phyloP scores from a whole-genome alignment of 768 basidiomycete genomes.

The Suillus fuscotomentosus region DNA sequence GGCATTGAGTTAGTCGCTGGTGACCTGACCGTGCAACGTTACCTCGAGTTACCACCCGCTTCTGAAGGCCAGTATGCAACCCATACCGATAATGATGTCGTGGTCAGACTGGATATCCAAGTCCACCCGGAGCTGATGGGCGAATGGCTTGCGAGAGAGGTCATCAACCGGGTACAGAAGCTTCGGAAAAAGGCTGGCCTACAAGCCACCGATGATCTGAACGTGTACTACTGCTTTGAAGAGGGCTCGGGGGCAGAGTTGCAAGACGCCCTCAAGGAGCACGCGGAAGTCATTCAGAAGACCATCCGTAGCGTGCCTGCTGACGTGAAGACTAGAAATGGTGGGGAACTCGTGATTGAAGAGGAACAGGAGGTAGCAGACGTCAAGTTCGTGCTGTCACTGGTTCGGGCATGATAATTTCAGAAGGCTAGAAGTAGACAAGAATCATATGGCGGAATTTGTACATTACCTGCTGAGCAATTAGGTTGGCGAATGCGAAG shows the following conservation, averaged over 20 bases:
- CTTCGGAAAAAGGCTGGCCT: slow-evolving; percentile 94
- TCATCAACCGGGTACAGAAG: slow-evolving; percentile 93
- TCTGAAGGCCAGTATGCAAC: slow-evolving; percentile 69
- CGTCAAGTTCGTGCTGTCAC: slow-evolving; percentile 68
- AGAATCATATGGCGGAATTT: slow-evolving; percentile 2
- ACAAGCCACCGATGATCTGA: slow-evolving; percentile 91
- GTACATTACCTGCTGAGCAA: slow-evolving; percentile 23
- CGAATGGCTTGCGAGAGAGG: slow-evolving; percentile 86
- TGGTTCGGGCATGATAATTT: slow-evolving; percentile 42
- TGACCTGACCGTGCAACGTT: slow-evolving; percentile 90
- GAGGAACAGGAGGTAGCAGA: slow-evolving; percentile 89
- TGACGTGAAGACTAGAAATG: slow-evolving; percentile 52
- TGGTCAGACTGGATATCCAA: slow-evolving; percentile 88
- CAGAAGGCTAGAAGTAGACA: not conserved
- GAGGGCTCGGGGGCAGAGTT: slow-evolving; percentile 65
- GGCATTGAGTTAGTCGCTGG: slow-evolving; percentile 88
- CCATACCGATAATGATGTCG: slow-evolving; percentile 93
- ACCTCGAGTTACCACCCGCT: slow-evolving; percentile 72
- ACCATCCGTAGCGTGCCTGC: slow-evolving; percentile 72
- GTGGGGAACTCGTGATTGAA: slow-evolving; percentile 60
- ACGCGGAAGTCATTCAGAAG: slow-evolving; percentile 68
- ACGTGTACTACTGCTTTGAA: slow-evolving; percentile 82
- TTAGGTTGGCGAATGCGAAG: slow-evolving; percentile 1
- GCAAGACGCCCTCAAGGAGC: slow-evolving; percentile 58
- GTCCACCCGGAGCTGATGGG: slow-evolving; percentile 82